Evolutionary conservation across 306 rosid species (phyloP).

Genomic region (Adenanthera pavonina): DNA sequence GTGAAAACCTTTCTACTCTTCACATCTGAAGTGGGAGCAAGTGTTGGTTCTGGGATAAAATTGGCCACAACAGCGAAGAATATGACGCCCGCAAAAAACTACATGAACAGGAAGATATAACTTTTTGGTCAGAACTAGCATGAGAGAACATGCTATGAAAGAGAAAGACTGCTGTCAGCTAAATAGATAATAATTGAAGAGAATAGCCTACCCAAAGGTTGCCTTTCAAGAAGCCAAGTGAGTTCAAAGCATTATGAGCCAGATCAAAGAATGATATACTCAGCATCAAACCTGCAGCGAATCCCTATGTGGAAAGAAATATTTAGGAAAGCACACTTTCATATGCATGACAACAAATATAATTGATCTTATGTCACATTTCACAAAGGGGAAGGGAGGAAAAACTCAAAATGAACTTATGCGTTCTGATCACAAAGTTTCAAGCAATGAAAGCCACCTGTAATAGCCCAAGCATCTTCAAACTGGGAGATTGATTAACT

Average conservation of each 20-base stretch:
- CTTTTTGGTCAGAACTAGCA: slow-evolving; percentile 30
- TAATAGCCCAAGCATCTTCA: slow-evolving; percentile 90
- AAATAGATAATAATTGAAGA: slow-evolving; percentile 13
- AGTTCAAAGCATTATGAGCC: slow-evolving; percentile 95
- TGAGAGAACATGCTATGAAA: slow-evolving; percentile 9
- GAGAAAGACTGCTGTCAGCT: slow-evolving; percentile 9
- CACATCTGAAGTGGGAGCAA: slow-evolving; percentile 65
- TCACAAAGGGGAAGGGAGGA: slow-evolving; percentile 12
- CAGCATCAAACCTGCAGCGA: slow-evolving; percentile 96
- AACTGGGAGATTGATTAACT: slow-evolving; percentile 73
- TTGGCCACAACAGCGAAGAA: slow-evolving; percentile 80
- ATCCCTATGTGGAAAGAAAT: slow-evolving; percentile 64
- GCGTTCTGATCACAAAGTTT: neutral
- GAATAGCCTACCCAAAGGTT: slow-evolving; percentile 80
- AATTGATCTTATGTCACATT: slow-evolving; percentile 7
- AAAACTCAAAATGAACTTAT: neutral
- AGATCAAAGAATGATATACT: slow-evolving; percentile 97
- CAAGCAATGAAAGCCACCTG: slow-evolving; percentile 58
- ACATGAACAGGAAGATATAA: slow-evolving; percentile 40
- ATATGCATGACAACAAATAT: slow-evolving; percentile 16
- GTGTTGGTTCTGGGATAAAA: slow-evolving; percentile 89
- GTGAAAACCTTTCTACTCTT: slow-evolving; percentile 70
- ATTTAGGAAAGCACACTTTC: neutral
- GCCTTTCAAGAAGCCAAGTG: slow-evolving; percentile 92
- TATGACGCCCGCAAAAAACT: slow-evolving; percentile 95